phyloP scores from a whole-genome alignment of 2,329 filamentous ascomycete species.

The Zymoseptoria ardabiliae region DNA sequence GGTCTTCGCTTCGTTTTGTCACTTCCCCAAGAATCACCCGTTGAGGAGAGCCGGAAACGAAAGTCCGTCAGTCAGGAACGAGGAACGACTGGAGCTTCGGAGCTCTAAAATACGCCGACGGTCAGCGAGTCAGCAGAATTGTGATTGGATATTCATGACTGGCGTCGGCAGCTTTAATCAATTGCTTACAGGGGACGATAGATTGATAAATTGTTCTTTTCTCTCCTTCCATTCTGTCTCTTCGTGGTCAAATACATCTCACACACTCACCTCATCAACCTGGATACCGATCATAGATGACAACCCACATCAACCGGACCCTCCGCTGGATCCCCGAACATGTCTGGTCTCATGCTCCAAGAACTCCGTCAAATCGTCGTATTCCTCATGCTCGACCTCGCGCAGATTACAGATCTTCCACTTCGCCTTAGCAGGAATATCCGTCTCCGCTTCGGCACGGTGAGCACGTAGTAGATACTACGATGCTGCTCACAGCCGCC shows the following conservation, averaged over 20 bases:
- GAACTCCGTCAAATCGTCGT: neutral
- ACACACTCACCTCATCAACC: neutral
- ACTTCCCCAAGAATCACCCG: neutral
- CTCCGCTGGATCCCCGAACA: neutral
- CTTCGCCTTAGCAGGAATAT: neutral
- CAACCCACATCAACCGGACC: neutral
- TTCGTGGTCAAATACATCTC: too few species aligned
- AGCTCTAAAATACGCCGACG: neutral
- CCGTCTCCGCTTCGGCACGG: neutral
- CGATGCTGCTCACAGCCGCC: neutral
- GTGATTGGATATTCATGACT: neutral
- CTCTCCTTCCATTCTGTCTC: neutral
- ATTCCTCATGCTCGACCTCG: neutral
- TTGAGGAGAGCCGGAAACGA: neutral
- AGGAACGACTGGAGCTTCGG: neutral
- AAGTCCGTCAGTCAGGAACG: neutral
- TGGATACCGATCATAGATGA: neutral
- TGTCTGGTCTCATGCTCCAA: neutral
- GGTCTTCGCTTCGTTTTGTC: neutral
- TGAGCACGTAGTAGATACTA: slow-evolving; percentile 1
- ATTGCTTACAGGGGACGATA: neutral
- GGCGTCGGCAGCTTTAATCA: neutral
- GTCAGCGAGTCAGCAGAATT: neutral
- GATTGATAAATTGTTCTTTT: neutral
- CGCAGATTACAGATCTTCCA: neutral